Evolutionary conservation across 306 rosid genomes (phyloP), one percentile per base, ranked within the genome.

Genomic region (Crotalaria pallida): DNA sequence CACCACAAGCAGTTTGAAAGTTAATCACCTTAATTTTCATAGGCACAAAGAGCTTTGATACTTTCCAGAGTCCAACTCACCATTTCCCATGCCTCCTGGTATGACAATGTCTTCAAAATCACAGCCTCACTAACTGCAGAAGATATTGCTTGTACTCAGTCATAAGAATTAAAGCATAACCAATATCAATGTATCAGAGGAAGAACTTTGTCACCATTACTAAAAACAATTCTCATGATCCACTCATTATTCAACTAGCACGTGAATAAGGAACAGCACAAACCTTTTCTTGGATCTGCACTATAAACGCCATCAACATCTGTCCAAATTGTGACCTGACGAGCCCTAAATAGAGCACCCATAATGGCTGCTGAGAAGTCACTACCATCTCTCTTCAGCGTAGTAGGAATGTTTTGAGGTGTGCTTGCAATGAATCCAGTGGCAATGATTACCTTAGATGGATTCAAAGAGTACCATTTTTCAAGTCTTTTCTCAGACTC

Each of bases 81-180:
- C 99, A 94, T 94, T 85, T 94, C 99, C 99, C 99, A 94, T 26
- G 99, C 99, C 82, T 94, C 99, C 77, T 94, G 97, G 80, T 94
- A 94, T 69, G 99, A 91, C 75, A 94, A 81, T 4, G 91, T 87
- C 87, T 80, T 83, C 78, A 94, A 79, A 87, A 94, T 83, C 79
- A 94, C 97, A 67, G 97, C 99, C 81, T 94, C 99, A 13, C 92
- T 86, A 81, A 94, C 99, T 94, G 96, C 84, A 87, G 49, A 74
- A 76, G 47, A 79, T 57, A 71, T 71, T 66, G 79, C 65, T 77
- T 61, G 47, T 50, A 31, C 19, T 76, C 56, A 27, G 45, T 26
- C 79, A 67, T 19, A 41, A 57, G 10, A 48, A 48, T n/a, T 58
- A 67, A 38, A 57, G 61, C 58, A 72, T 19, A 58, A 29, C 45